A percentile compares a stretch with the other conserved stretches of the same genome.
Evolutionary conservation across 495 filamentous ascomycete species (phyloP).

Genomic region (Aspergillus hancockii): DNA sequence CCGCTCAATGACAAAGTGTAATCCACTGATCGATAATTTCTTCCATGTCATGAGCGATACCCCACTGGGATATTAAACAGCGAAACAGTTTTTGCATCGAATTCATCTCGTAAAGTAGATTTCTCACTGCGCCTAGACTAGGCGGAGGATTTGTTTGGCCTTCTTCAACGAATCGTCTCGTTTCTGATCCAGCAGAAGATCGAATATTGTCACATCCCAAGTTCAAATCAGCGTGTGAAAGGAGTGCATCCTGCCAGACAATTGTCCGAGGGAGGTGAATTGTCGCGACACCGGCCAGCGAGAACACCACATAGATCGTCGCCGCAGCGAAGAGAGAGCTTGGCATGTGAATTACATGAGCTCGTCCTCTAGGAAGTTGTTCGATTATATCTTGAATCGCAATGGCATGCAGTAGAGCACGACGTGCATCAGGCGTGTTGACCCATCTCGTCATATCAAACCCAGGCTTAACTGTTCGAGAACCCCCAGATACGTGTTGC

Average conservation of each 20-base stretch:
- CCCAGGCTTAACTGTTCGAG: conserved; percentile 23
- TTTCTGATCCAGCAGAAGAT: conserved; percentile 34
- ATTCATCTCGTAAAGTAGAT: conserved; percentile 51
- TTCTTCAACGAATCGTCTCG: conserved; percentile 36
- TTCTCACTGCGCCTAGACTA: conserved; percentile 30
- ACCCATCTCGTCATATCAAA: conserved; percentile 45
- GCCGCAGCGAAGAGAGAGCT: conserved; percentile 47
- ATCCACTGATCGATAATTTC: conserved; percentile 50
- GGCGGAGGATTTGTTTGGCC: conserved; percentile 23
- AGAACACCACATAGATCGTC: conserved; percentile 45
- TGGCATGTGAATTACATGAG: conserved; percentile 50
- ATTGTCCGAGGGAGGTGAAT: conserved; percentile 41
- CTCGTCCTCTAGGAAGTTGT: conserved; percentile 45
- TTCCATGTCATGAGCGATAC: conserved; percentile 52
- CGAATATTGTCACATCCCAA: conserved; percentile 28
- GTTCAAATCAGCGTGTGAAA: conserved; percentile 38
- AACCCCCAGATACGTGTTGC: conserved; percentile 40
- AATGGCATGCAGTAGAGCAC: conserved; percentile 49
- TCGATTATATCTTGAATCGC: conserved; percentile 54
- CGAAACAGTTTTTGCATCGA: conserved; percentile 53
- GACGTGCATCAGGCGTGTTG: conserved; percentile 39
- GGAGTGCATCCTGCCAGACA: conserved; percentile 47
- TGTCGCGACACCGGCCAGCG: conserved; percentile 37
- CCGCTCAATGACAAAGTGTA: conserved; percentile 39
- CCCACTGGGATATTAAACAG: conserved; percentile 50